Evolutionary conservation across 2,329 filamentous ascomycete species (phyloP), one percentile per base, ranked within the genome.

Genomic region (Pseudogymnoascus sp.): DNA sequence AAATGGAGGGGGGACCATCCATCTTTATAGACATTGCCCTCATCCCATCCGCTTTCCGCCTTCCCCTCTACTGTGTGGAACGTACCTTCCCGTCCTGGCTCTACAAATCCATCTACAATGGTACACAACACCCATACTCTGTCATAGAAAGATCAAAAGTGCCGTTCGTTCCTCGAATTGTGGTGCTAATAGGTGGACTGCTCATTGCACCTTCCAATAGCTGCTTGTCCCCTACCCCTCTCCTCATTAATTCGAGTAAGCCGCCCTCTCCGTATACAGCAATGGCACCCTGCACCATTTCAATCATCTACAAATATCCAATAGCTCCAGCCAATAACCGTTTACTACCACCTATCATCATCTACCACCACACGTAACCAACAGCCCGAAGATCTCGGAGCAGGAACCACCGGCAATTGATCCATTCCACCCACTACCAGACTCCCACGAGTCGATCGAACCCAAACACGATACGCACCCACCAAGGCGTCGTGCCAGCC

Each of bases 361-460:
- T 33, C 9, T 55, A 33, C 29, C 48, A 21, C 27, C 7, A 21
- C 29, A 55, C 44, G 44, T 33, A 55, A 55, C 27, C n/a, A 17
- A 29, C 44, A 17, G 29, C 27, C 29, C 7, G 48, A 33, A 55
- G 8, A 55, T 55, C 48, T 55, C 48, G 48, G 48, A 55, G 48
- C 48, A 55, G 48, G 48, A 55, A 55, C 15, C 29, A 33, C 48
- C 48, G 48, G 48, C 48, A 55, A 55, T 33, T 55, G 29, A 55
- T 33, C 15, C 33, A 21, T 17, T 10, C 48, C 15, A 55, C 9
- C 4, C 2, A 33, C 44, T 55, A 55, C 48, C 48, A 51, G 17
- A 31, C 2, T 10, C 42, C 44, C 25, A 17, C 27, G 15, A 33
- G 44, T 7, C 48, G 48, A 33, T 55, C 48, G 29, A 55, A 27